Evolutionary conservation across 1,284 basidiomycete genomes (phyloP).

Genomic region (Malassezia furfur): DNA sequence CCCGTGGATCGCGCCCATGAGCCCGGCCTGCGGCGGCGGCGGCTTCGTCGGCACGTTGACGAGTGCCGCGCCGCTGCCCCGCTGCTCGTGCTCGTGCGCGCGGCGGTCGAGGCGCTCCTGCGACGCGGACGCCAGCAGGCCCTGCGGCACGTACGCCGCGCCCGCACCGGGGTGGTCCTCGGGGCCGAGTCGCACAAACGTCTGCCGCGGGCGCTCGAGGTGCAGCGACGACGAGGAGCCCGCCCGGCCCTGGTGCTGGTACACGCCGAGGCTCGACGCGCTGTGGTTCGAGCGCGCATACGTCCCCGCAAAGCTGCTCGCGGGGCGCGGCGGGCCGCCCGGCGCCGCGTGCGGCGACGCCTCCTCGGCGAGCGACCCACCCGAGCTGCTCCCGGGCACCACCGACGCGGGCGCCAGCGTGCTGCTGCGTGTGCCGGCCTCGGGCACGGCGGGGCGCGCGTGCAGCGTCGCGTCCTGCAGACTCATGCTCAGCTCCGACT

Average conservation of each 20-base stretch:
- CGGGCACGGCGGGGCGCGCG: not conserved
- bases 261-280: not conserved
- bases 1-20: constrained; percentile 87
- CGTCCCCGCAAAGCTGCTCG: not conserved
- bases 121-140: constrained; percentile 82
- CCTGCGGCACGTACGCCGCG: constrained; percentile 61
- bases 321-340: not conserved
- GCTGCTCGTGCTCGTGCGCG: constrained; percentile 84
- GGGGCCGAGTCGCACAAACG: constrained; percentile 37
- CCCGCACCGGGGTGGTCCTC: constrained; percentile 42
- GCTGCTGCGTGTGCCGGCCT: too few relatives aligned
- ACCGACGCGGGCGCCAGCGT: too few relatives aligned
- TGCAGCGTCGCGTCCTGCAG: not conserved
- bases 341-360: not conserved
- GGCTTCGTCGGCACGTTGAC: constrained; percentile 90
- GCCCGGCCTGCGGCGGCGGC: constrained; percentile 84
- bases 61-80: constrained; percentile 76
- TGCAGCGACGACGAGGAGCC: not conserved
- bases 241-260: not conserved
- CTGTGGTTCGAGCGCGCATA: constrained; percentile 2
- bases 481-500: not conserved
- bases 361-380: not conserved
- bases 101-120: constrained; percentile 91
- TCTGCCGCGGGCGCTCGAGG: constrained; percentile 20
- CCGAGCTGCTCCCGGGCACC: not conserved